These are phyloP conservation scores for Teratosphaeria pseudoeucalypti DNA, from an alignment of 2,329 filamentous ascomycete genomes.

Conservation along the genomic window DNA sequence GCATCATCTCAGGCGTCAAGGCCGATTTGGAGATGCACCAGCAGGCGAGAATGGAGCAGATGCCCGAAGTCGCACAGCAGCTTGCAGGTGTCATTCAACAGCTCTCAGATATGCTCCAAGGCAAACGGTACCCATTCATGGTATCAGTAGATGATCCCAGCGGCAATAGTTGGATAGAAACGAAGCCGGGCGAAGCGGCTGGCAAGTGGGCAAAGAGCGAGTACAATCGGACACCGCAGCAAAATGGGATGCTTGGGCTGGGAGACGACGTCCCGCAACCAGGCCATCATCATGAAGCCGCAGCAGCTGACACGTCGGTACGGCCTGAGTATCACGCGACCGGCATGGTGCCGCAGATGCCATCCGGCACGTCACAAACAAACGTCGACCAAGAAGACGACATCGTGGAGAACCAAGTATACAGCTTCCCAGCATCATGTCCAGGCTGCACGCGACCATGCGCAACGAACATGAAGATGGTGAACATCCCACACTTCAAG, in stretches of 20 bases:
- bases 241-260: conserved; percentile 79
- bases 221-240: conserved; percentile 70
- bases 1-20: conserved; percentile 66
- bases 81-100: conserved; percentile 66
- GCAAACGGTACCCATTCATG: conserved; percentile 75
- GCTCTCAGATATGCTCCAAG: conserved; percentile 65
- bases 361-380: conserved; percentile 22
- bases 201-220: conserved; percentile 84
- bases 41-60: conserved; percentile 64
- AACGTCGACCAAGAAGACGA: conserved; percentile 48
- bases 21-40: conserved; percentile 76
- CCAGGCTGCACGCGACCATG: conserved; percentile 81
- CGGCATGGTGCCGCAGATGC: conserved; percentile 35
- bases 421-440: conserved; percentile 83
- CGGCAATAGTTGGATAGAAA: conserved; percentile 94
- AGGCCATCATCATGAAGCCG: conserved; percentile 24
- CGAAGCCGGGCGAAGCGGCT: conserved; percentile 62
- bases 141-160: conserved; percentile 81
- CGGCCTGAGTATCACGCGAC: conserved; percentile 42
- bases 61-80: conserved; percentile 69
- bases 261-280: conserved; percentile 34
- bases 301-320: conserved; percentile 47
- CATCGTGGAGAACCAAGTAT: conserved; percentile 87
- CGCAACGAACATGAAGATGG: conserved; percentile 96
- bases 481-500: conserved; percentile 96